Conservation (phyloP, 2,329 filamentous ascomycete species). For the Colletotrichum kahawae region DNA sequence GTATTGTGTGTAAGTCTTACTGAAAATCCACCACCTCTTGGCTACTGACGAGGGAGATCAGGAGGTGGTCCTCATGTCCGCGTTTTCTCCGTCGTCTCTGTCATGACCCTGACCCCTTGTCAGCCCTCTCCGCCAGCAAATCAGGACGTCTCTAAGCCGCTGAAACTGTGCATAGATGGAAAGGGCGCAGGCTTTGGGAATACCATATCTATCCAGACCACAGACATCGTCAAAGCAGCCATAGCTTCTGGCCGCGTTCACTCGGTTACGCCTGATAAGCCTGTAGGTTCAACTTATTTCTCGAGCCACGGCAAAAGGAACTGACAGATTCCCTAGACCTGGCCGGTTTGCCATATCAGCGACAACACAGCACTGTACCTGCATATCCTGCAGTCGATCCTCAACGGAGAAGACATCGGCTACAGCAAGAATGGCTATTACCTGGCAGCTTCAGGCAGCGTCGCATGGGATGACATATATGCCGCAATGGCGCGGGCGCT, state of each 20-base stretch:
- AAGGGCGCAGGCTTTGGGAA: background rate
- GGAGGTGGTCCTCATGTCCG: background rate
- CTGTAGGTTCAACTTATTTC: background rate
- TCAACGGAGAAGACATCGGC: background rate
- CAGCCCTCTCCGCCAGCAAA: background rate
- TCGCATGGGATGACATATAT: background rate
- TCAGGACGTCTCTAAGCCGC: rapidly evolving
- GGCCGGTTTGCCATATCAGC: background rate
- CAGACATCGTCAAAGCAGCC: background rate
- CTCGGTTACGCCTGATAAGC: background rate
- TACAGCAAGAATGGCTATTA: background rate
- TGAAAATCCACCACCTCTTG: background rate
- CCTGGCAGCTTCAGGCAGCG: background rate
- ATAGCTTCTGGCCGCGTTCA: background rate
- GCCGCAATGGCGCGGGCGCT: background rate
- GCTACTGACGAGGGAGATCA: rapidly evolving
- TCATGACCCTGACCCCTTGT: background rate
- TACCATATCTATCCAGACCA: background rate
- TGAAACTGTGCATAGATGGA: background rate
- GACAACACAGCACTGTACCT: background rate
- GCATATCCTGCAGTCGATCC: background rate
- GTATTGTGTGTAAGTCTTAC: background rate
- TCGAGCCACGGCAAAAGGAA: rapidly evolving
- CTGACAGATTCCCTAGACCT: background rate
- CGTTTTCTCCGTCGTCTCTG: rapidly evolving